Conservation (phyloP, 2,329 filamentous ascomycete genomes). For the Drechslerella coelobrocha region DNA sequence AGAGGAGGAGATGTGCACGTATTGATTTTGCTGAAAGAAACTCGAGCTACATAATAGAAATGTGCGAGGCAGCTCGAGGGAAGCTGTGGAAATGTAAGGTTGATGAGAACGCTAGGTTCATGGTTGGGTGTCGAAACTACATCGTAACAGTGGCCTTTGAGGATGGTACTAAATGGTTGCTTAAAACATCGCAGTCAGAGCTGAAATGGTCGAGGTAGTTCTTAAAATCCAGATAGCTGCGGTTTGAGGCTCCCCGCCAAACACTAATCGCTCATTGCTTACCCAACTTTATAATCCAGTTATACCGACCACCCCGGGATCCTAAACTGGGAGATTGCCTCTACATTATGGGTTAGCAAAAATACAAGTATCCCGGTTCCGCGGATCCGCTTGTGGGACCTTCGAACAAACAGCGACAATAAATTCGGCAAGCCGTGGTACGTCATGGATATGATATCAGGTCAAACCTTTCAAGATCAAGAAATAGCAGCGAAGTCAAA, state of each 20-base stretch:
- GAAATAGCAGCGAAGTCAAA: neutral
- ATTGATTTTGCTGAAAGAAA: slow-evolving; percentile 32
- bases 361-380: slow-evolving; percentile 33
- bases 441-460: slow-evolving; percentile 24
- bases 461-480: slow-evolving; percentile 5
- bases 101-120: slow-evolving; percentile 14
- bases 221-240: neutral
- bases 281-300: neutral
- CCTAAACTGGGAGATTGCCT: slow-evolving; percentile 31
- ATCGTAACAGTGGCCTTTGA: slow-evolving; percentile 35
- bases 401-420: slow-evolving; percentile 18
- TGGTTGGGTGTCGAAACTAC: slow-evolving; percentile 45
- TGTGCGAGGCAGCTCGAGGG: slow-evolving; percentile 31
- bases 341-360: slow-evolving; percentile 22
- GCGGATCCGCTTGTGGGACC: slow-evolving; percentile 34
- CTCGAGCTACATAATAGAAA: slow-evolving; percentile 20
- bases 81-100: slow-evolving; percentile 28
- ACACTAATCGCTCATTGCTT: neutral
- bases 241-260: neutral
- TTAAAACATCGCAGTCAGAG: slow-evolving; percentile 26
- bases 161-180: slow-evolving; percentile 38
- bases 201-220: slow-evolving; percentile 26
- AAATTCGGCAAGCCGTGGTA: slow-evolving; percentile 41
- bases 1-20: slow-evolving; percentile 28
- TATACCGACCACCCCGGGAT: neutral